Percentiles rank a stretch among this genome's conserved stretches.
These are phyloP conservation scores for Cerrena zonata DNA, from an alignment of 1,284 basidiomycete species.

Conservation along the genomic window DNA sequence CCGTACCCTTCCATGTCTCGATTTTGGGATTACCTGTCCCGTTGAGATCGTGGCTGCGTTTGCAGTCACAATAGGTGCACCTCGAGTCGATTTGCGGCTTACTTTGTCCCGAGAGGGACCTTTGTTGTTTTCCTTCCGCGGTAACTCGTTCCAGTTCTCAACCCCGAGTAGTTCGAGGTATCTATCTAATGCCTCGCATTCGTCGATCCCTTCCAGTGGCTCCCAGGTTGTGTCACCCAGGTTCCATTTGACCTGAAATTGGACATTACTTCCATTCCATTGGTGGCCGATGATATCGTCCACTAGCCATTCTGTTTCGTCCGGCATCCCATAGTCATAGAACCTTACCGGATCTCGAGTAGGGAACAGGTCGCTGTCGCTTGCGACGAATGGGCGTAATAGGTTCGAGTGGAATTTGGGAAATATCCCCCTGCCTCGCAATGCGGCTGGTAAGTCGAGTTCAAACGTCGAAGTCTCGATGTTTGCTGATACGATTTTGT, in stretches of 20 bases:
- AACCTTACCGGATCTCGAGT: constrained; percentile 10
- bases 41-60: too few relatives aligned
- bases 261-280: constrained; percentile 18
- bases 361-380: constrained; percentile 19
- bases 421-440: constrained; percentile 19
- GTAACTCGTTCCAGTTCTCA: not conserved
- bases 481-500: constrained; percentile 15
- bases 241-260: constrained; percentile 31
- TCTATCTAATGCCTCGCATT: constrained; percentile 20
- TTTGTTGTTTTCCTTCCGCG: not conserved
- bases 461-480: constrained; percentile 18
- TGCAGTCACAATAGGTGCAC: too few relatives aligned
- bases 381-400: constrained; percentile 15
- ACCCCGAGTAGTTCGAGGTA: constrained; percentile 19
- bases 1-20: too few relatives aligned
- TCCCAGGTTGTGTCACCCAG: constrained; percentile 31
- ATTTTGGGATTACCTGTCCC: too few relatives aligned
- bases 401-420: constrained; percentile 20
- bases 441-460: constrained; percentile 22
- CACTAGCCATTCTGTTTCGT: constrained; percentile 16
- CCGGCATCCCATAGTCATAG: constrained; percentile 21
- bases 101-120: too few relatives aligned
- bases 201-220: constrained; percentile 13
- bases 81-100: too few relatives aligned
- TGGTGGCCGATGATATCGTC: constrained; percentile 25